A percentile compares a stretch with the other conserved stretches of the same genome.
Conservation (phyloP, 805 yeast genomes). For the Yamadazyma sp. region DNA sequence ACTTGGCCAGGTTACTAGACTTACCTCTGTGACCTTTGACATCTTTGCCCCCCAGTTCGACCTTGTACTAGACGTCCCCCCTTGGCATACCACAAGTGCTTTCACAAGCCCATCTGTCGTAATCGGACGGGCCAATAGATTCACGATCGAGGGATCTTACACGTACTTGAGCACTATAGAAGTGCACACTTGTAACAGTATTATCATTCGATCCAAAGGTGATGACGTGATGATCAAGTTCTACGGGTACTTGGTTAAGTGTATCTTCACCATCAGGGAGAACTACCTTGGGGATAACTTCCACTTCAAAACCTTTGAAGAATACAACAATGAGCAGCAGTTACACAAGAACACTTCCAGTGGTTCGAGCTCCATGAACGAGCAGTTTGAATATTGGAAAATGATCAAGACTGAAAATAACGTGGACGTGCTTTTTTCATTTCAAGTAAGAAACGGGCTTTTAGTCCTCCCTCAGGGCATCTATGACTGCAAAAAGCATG, state of each 20-base stretch:
- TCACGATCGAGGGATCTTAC: constrained; percentile 64
- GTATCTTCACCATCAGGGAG: constrained; percentile 72
- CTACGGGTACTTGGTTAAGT: constrained; percentile 78
- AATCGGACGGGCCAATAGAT: constrained; percentile 67
- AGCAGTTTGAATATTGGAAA: constrained; percentile 33
- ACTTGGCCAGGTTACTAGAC: constrained; percentile 50
- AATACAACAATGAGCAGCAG: constrained; percentile 48
- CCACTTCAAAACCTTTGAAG: constrained; percentile 86
- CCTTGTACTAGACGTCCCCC: constrained; percentile 72
- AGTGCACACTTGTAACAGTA: constrained; percentile 66
- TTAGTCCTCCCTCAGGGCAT: constrained; percentile 70
- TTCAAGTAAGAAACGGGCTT: constrained; percentile 68
- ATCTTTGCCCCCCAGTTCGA: constrained; percentile 59
- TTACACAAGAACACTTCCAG: constrained; percentile 1
- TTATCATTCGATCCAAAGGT: constrained; percentile 64
- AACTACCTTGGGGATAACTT: constrained; percentile 87
- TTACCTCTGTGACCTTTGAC: constrained; percentile 51
- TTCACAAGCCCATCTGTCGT: constrained; percentile 58
- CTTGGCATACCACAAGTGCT: constrained; percentile 85
- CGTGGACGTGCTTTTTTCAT: constrained; percentile 71
- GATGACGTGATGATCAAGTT: constrained; percentile 66
- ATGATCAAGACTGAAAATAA: constrained; percentile 62
- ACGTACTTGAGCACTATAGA: constrained; percentile 59
- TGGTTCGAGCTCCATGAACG: constrained; percentile 7
- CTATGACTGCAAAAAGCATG: constrained; percentile 61